These are phyloP conservation scores for Nothomitra cinnamomea DNA, from an alignment of 2,329 filamentous ascomycete genomes.

Conservation along the genomic window DNA sequence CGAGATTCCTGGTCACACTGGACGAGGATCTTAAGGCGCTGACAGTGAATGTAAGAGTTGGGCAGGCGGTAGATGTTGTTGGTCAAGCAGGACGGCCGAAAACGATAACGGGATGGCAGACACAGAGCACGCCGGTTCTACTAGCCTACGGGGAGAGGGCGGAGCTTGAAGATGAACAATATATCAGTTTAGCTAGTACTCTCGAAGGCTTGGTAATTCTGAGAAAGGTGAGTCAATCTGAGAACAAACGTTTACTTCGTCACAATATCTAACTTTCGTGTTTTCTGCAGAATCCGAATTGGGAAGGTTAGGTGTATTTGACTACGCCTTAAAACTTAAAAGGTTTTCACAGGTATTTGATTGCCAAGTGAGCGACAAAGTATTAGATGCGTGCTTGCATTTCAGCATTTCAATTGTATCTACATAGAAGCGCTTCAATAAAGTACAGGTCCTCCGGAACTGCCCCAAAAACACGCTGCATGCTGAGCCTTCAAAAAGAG, in stretches of 20 bases:
- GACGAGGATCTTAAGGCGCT: constrained; percentile 89
- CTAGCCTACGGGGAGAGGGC: constrained; percentile 89
- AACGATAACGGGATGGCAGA: constrained; percentile 99
- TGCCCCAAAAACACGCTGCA: neutral
- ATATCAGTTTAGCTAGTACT: constrained; percentile 77
- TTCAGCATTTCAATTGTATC: constrained; percentile 2
- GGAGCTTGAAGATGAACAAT: constrained; percentile 94
- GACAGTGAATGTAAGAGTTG: constrained; percentile 89
- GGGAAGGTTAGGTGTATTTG: constrained; percentile 1
- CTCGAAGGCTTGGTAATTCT: constrained; percentile 92
- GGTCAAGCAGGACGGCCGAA: constrained; percentile 93
- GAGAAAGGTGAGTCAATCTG: constrained; percentile 53
- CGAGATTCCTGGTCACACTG: constrained; percentile 86
- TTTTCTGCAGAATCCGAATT: constrained; percentile 5
- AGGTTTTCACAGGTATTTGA: neutral
- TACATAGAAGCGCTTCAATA: constrained; percentile 3
- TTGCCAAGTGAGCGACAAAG: neutral
- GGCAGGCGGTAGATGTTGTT: constrained; percentile 95
- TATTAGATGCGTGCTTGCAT: constrained; percentile 1
- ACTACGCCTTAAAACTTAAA: neutral
- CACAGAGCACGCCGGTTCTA: constrained; percentile 94
- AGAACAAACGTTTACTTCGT: neutral
- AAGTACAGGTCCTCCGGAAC: neutral
- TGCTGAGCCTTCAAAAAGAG: neutral
- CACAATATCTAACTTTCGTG: neutral